Conservation (phyloP, 257 asterid species). For the Solanum tarijense region DNA sequence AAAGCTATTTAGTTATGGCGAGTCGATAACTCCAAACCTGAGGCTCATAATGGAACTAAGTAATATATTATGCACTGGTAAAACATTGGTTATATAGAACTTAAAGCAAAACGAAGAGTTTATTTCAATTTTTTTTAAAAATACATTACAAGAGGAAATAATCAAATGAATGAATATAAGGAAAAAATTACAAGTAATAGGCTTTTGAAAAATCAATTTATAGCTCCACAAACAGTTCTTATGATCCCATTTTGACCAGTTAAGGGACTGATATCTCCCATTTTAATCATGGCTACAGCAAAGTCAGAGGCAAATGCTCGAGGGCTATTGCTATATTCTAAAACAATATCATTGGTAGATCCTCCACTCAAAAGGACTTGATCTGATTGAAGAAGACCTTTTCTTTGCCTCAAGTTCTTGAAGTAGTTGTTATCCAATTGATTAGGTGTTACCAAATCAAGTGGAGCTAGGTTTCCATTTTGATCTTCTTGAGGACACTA, state of each 20-base stretch:
- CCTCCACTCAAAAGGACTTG: neutral
- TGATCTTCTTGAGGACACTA: constrained; percentile 9
- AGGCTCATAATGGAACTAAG: too few species aligned
- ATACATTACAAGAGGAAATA: neutral
- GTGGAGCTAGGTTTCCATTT: constrained; percentile 25
- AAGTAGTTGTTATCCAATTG: constrained; percentile 37
- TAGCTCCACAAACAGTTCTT: constrained; percentile 13
- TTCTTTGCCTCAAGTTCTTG: constrained; percentile 15
- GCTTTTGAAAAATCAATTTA: constrained; percentile 2
- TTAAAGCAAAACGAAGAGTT: too few species aligned
- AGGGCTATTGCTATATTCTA: neutral
- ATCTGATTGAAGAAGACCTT: constrained; percentile 36
- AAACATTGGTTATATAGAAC: too few species aligned
- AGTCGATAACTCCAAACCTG: too few species aligned
- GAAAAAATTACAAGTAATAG: too few species aligned
- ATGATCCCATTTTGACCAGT: constrained; percentile 2
- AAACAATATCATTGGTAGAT: neutral
- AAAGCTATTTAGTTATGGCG: too few species aligned
- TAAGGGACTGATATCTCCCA: constrained; percentile 26
- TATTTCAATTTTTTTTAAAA: too few species aligned
- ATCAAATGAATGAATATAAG: neutral
- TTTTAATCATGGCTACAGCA: constrained; percentile 27
- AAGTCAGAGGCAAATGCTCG: constrained; percentile 16
- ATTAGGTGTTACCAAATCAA: constrained; percentile 38
- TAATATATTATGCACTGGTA: too few species aligned